Conservation (phyloP, 1,284 basidiomycete genomes). For the Ganoderma resinaceum region DNA sequence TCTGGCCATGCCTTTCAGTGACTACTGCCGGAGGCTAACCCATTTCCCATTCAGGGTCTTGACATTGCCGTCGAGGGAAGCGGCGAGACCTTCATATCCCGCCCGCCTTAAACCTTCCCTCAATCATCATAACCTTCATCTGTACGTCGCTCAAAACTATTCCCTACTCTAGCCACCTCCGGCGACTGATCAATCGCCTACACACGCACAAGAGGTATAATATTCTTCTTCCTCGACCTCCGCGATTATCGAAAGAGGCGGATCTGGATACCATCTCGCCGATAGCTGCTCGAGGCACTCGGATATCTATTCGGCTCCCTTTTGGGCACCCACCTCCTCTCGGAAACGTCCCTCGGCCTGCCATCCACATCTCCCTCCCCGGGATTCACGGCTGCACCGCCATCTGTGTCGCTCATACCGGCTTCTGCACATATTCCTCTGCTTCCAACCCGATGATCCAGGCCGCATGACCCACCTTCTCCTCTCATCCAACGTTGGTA, state of each 20-base stretch:
- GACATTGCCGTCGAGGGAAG: background rate
- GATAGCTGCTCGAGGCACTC: constrained; percentile 13
- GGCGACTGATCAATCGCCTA: background rate
- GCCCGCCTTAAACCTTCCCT: constrained; percentile 4
- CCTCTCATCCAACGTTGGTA: constrained; percentile 26
- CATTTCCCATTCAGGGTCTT: background rate
- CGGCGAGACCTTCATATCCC: constrained; percentile 3
- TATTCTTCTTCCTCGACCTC: constrained; percentile 13
- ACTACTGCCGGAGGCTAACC: background rate
- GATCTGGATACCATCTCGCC: constrained; percentile 20
- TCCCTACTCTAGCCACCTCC: background rate
- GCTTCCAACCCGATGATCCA: constrained; percentile 15
- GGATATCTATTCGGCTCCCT: constrained; percentile 9
- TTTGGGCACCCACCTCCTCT: constrained; percentile 11
- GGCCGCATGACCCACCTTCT: constrained; percentile 11
- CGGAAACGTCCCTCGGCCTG: constrained; percentile 14
- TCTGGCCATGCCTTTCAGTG: background rate
- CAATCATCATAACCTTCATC: background rate
- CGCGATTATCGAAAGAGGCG: constrained; percentile 13
- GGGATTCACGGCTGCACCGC: background rate
- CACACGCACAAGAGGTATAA: background rate
- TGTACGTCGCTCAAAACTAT: background rate
- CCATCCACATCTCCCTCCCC: background rate
- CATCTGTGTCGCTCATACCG: background rate
- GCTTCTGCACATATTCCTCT: background rate